Conservation (phyloP, 1,284 basidiomycete species). For the Pascua guehoae region DNA sequence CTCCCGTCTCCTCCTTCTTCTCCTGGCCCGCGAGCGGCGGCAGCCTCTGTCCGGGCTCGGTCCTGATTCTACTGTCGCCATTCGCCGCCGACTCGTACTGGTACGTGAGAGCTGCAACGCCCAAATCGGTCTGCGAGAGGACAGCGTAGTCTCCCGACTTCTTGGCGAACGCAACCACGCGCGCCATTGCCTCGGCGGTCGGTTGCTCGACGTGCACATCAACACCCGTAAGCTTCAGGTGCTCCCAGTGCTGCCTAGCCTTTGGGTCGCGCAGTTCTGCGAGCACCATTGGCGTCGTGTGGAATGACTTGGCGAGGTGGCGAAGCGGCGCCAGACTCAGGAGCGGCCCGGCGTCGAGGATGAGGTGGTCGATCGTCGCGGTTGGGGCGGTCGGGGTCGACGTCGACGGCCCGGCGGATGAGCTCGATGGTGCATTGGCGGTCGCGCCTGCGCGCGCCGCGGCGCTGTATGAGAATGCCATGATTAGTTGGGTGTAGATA, state of each 20-base stretch:
- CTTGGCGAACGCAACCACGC: conserved; percentile 87
- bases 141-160: conserved; percentile 96
- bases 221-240: conserved; percentile 61
- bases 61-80: conserved; percentile 53
- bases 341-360: conserved; percentile 88
- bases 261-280: conserved; percentile 81
- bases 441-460: no score
- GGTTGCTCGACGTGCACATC: conserved; percentile 70
- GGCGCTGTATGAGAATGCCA: no score
- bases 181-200: conserved; percentile 65
- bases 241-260: conserved; percentile 78
- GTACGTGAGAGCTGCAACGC: conserved; percentile 85
- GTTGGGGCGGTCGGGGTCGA: conserved; percentile 3
- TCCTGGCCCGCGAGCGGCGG: conserved; percentile 1
- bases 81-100: conserved; percentile 62
- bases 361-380: conserved; percentile 62
- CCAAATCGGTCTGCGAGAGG: conserved; percentile 85
- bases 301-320: conserved; percentile 73
- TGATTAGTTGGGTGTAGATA: no score
- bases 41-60: conserved; percentile 50
- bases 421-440: no score
- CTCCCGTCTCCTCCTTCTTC: conserved; percentile 44
- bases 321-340: conserved; percentile 79
- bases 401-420: no score
- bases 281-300: conserved; percentile 84